Base-by-base conservation (phyloP, 768 basidiomycete species). In the Suillus variegatus region DNA sequence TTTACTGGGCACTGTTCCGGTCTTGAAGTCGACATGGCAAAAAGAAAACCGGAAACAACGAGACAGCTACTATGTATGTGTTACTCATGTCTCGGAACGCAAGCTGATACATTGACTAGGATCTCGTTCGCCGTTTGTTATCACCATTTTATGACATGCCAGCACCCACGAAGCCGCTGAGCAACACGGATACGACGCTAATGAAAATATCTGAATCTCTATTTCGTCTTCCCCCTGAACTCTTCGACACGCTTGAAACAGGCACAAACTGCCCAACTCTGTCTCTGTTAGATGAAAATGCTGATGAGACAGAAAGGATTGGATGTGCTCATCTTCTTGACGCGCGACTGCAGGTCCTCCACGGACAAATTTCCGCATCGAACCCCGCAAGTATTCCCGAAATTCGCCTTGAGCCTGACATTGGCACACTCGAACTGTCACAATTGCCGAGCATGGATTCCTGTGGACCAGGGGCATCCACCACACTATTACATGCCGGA, bases 11-110 rank as follows among this genome's bases (percentile, higher is more conserved):
- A 83, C 85, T 4, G 78, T 92, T 40, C 85, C 91, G 0, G 71
- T 77, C 1, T 72, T 82, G 57, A 91, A 90, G 73, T 71, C 82
- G 6, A 78, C 78, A 8, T 92, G 91, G 92, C 74, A 76, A n/a
- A 75, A 72, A 43, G 88, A 90, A 65, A 78, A 81, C 51, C 72
- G 74, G 46, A 87, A 86, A 67, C 89, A 89, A 71, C 80, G 92
- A 61, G 86, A 88, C 49, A 84, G 82, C 65, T 93, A 93, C 72
- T 93, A 93, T 74, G 92, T 92, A 68, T 49, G 86, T 79, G 55
- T 58, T 61, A 12, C n/a, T 47, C 57, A 46, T n/a, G 14, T 60
- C 1, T 18, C 10, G 22, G 25, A 43, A 56, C 12, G 14, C 3
- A 40, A 16, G 63, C 66, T 72, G 64, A 70, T 60, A 43, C 38